A percentile compares a stretch with the other conserved stretches of the same genome.
Evolutionary conservation across 2,329 filamentous ascomycete species (phyloP).

Genomic region (Pseudogymnoascus sp.): DNA sequence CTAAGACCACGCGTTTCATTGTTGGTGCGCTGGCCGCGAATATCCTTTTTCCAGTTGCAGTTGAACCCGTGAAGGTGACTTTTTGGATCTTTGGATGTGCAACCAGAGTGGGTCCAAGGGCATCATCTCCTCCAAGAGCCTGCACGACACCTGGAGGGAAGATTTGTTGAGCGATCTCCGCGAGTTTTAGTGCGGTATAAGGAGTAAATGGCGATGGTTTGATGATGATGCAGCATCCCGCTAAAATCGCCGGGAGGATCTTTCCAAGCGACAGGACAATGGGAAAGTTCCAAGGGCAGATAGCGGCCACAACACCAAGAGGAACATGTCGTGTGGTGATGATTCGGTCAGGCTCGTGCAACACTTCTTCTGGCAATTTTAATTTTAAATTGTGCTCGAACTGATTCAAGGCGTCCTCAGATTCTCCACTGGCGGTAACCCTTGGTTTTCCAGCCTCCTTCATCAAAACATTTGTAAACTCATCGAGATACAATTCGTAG

Average conservation of each 20-base stretch:
- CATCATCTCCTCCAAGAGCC: constrained; percentile 47
- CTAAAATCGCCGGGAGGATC: constrained; percentile 42
- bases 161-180: constrained; percentile 41
- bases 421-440: constrained; percentile 22
- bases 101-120: constrained; percentile 47
- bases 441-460: constrained; percentile 44
- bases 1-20: constrained; percentile 47
- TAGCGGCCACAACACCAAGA: constrained; percentile 46
- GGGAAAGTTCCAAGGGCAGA: constrained; percentile 56
- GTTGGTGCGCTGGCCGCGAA: constrained; percentile 44
- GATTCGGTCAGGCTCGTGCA: constrained; percentile 40
- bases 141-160: constrained; percentile 53
- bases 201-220: constrained; percentile 54
- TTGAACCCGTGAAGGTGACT: constrained; percentile 54
- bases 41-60: constrained; percentile 42
- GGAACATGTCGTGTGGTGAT: constrained; percentile 40
- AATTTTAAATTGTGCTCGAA: constrained; percentile 21
- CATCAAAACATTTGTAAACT: constrained; percentile 38
- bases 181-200: constrained; percentile 45
- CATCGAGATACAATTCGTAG: constrained; percentile 27
- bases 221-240: constrained; percentile 50
- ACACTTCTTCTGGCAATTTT: constrained; percentile 39
- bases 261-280: constrained; percentile 44
- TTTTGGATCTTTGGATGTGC: constrained; percentile 49
- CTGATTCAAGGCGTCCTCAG: constrained; percentile 28